These are phyloP conservation scores for Mucor indicus DNA, from an alignment of 371 early-diverging fungal genomes.

Conservation along the genomic window DNA sequence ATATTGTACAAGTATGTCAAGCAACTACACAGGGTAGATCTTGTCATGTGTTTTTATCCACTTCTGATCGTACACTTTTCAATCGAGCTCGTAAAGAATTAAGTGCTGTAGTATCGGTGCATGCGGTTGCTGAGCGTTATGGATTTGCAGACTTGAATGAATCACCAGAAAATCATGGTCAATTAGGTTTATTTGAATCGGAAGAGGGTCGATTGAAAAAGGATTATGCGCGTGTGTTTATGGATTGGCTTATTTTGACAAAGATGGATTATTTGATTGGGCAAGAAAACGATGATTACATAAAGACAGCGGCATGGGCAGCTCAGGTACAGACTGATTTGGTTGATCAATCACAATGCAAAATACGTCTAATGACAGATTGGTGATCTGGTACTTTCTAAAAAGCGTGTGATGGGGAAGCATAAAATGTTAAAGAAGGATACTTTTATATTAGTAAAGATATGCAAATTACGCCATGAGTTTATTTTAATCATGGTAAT, in stretches of 20 bases:
- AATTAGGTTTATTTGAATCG: background rate
- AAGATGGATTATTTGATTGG: conserved; percentile 47
- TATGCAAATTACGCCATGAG: too few species aligned
- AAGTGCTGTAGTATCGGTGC: too few species aligned
- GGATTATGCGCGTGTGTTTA: conserved; percentile 29
- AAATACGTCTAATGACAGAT: conserved; percentile 11
- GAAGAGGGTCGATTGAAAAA: conserved; percentile 18
- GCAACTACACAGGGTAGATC: background rate
- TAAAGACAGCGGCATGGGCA: conserved; percentile 43
- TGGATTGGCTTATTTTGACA: conserved; percentile 44
- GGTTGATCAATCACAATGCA: background rate
- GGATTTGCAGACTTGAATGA: too few species aligned
- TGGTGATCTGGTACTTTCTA: too few species aligned
- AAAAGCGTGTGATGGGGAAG: too few species aligned
- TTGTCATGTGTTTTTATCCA: conserved; percentile 33
- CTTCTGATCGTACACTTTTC: too few species aligned
- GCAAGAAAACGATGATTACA: conserved; percentile 15
- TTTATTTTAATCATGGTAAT: too few species aligned
- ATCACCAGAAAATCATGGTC: background rate
- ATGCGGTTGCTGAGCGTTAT: too few species aligned
- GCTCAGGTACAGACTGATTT: conserved; percentile 43
- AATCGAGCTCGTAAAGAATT: too few species aligned
- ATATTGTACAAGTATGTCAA: conserved; percentile 18
- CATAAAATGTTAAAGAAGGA: too few species aligned
- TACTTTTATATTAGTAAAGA: too few species aligned